Evolutionary conservation across 352 stramenopile genomes (phyloP), one percentile per base, ranked within the genome.

Genomic region (Peronospora destructor): DNA sequence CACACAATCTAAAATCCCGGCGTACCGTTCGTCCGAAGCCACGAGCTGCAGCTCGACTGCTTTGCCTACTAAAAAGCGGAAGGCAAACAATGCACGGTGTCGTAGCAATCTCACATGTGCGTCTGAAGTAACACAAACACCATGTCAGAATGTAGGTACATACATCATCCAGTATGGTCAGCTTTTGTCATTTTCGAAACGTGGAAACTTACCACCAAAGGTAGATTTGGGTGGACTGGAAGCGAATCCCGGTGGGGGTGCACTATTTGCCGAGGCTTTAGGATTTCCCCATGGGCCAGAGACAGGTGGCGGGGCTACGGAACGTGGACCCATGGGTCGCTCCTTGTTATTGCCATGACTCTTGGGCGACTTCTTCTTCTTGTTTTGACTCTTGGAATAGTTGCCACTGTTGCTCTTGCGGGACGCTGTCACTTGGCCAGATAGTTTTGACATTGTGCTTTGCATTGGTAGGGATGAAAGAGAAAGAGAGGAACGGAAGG

Each of bases 41-140:
- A 69, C 64, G 16, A 89, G 65, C 46, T 81, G 66, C 21, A 92
- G 67, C 28, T 90, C 72, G 14, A 90, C 82, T 3, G 68, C 66
- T 55, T 85, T 87, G 26, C 82, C 81, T 43, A 92, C 79, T 29
- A 89, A 63, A 54, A 83, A 90, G 29, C 79, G 76, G 66, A 89
- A 92, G 13, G 75, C 79, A 53, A 89, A 92, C 29, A 92, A 60
- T 19, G 76, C 66, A 36, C 82, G 82, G 59, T 92, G 82, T 42
- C 82, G 78, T 19, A 92, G 53, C 21, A 87, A 54, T 17, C 82
- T 68, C 55, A 87, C 61, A 32, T 90, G 70, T 17, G 64, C 63
- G 12, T 83, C 76, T 87, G 54, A 6, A 39, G 25, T 17, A 46
- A 34, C 13, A 19, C 37, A 9, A 29, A 13, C 33, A 21, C 19